A percentile compares a stretch with the other conserved stretches of the same genome.
These are phyloP conservation scores for Rutidosis leptorrhynchoides DNA, from an alignment of 129 eudicot genomes.

Conservation along the genomic window DNA sequence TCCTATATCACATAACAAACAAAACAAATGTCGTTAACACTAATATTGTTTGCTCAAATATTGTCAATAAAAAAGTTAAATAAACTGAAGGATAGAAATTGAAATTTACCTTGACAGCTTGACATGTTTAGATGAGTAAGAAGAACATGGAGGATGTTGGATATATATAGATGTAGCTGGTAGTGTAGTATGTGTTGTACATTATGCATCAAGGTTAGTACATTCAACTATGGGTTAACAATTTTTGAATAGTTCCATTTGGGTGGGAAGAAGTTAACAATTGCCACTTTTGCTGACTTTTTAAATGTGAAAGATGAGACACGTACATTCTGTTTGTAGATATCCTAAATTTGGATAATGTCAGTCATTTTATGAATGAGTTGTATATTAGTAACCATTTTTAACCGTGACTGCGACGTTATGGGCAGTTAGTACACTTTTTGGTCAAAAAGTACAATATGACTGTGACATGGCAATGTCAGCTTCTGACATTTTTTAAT, in stretches of 20 bases:
- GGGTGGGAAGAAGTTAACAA: background rate
- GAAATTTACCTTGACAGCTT: slow-evolving; percentile 18
- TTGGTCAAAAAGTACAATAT: too few relatives aligned
- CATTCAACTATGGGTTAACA: background rate
- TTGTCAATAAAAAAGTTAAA: background rate
- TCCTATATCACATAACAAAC: slow-evolving; percentile 24
- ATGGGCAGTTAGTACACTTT: too few relatives aligned
- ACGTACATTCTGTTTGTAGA: background rate
- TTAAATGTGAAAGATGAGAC: background rate
- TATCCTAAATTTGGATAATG: background rate
- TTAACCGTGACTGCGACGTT: too few relatives aligned
- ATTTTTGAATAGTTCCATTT: slow-evolving; percentile 6
- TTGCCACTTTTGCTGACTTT: slow-evolving; percentile 2
- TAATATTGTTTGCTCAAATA: background rate
- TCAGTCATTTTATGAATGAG: background rate
- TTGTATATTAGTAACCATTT: background rate
- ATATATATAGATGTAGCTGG: slow-evolving; percentile 17
- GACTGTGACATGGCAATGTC: too few relatives aligned
- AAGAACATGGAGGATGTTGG: background rate
- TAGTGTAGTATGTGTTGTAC: background rate
- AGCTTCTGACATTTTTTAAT: too few relatives aligned
- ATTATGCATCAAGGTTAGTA: slow-evolving; percentile 2
- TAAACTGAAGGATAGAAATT: background rate
- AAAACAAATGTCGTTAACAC: background rate
- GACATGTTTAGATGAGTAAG: slow-evolving; percentile 24